Percentiles rank a stretch among this genome's conserved stretches.
Conservation (phyloP, 148 eudicot species). For the Cornus florida region DNA sequence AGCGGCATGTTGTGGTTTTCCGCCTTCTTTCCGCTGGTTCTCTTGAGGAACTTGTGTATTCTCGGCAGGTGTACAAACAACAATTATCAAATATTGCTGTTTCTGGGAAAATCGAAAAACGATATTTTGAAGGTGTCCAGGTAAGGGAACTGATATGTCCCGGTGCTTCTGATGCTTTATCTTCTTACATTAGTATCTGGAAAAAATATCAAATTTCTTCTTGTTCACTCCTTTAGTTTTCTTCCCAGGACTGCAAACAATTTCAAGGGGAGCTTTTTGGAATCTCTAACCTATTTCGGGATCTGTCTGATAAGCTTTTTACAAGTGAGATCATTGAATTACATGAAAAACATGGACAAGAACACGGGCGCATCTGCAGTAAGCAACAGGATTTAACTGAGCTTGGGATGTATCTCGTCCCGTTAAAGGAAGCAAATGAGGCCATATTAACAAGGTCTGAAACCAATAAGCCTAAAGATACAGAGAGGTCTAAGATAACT, state of each 20-base stretch:
- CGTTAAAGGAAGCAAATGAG: constrained; percentile 34
- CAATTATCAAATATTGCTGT: constrained; percentile 94
- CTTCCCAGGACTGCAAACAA: constrained; percentile 77
- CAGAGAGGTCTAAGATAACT: constrained; percentile 21
- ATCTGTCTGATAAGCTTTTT: constrained; percentile 85
- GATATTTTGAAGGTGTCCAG: constrained; percentile 99
- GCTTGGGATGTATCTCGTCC: constrained; percentile 41
- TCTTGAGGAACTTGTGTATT: constrained; percentile 90
- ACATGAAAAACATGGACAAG: constrained; percentile 56
- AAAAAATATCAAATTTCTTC: background rate
- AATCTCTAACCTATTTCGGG: constrained; percentile 84
- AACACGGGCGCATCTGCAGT: constrained; percentile 15
- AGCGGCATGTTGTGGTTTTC: constrained; percentile 88
- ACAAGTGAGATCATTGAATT: constrained; percentile 84
- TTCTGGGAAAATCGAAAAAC: constrained; percentile 87
- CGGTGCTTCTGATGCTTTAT: background rate
- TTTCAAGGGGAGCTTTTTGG: constrained; percentile 98
- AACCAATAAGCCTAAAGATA: constrained; percentile 19
- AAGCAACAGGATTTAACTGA: constrained; percentile 30
- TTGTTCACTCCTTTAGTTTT: constrained; percentile 4
- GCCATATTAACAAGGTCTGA: constrained; percentile 21
- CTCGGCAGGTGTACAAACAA: constrained; percentile 93
- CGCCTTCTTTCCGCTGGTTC: constrained; percentile 97
- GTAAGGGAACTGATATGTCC: constrained; percentile 28
- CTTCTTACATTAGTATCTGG: background rate